Evolutionary conservation across 805 yeast genomes (phyloP), one percentile per base, ranked within the genome.

Genomic region (Schizosaccharomyces lindneri): DNA sequence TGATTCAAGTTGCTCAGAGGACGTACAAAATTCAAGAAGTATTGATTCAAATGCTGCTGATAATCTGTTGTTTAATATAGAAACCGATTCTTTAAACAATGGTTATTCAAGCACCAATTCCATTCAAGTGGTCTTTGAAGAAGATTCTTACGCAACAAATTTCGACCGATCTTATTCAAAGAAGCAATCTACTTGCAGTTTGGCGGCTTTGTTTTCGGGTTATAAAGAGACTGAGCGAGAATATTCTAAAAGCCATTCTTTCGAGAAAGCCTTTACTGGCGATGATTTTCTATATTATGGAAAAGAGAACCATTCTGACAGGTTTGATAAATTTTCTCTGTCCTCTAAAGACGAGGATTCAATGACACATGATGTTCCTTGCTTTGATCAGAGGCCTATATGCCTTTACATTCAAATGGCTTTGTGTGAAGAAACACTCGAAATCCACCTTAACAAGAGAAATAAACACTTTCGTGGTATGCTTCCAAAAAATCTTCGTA

Each of bases 321-420:
- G 21, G 24, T 13, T 46, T 9, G 13, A 19, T 46, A 46, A 19
- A 9, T n/a, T 7, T 13, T 46, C 51, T 5, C 27, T 46, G 13
- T 24, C 27, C 4, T 46, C 51, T 9, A 24, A 17, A 13, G 4
- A 9, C 3, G 51, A 46, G 24, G 24, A 46, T 19, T 36, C 41
- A 36, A 36, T 36, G 41, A 36, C 41, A 4, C 41, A 36, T 36
- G 41, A 46, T 13, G 27, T 46, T 13, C 51, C 51, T 24, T 19
- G 51, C 24, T 46, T 46, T 17, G 51, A 46, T 46, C 51, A 46
- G 17, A n/a, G 27, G 59, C 39, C 48, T 19, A 19, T 57, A 17
- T 36, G 48, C 7, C 55, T 59, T n/a, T 59, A 36, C 24, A 59
- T 59, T 19, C 61, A 59, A 43, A 59, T 59, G 61, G 51, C 43